These are phyloP conservation scores for Epichloe festucae DNA, from an alignment of 2,329 filamentous ascomycete species.

Conservation along the genomic window DNA sequence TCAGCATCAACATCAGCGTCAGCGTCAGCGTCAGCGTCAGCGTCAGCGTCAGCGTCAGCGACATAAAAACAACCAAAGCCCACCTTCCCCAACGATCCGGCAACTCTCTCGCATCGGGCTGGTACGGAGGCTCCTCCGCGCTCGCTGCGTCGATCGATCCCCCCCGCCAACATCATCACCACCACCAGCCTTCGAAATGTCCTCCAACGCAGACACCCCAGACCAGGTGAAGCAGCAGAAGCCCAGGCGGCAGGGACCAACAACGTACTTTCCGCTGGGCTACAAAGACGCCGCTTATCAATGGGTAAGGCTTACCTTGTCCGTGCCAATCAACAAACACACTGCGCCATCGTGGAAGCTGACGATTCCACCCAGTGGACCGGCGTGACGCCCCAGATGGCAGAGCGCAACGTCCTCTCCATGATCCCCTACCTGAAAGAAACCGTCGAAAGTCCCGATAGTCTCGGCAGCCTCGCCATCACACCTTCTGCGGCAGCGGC, in stretches of 20 bases:
- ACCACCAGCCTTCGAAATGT: slow-evolving; percentile 15
- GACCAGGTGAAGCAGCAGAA: slow-evolving; percentile 15
- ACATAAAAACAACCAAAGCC: no score
- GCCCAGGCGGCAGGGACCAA: slow-evolving; percentile 11
- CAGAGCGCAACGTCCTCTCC: slow-evolving; percentile 79
- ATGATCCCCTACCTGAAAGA: slow-evolving; percentile 74
- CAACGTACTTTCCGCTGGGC: slow-evolving; percentile 63
- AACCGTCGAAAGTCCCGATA: slow-evolving; percentile 49
- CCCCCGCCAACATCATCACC: no score
- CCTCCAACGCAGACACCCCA: slow-evolving; percentile 16
- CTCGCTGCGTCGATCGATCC: no score
- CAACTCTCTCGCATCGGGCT: no score
- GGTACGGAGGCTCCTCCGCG: no score
- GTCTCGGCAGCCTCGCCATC: no score
- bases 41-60: no score
- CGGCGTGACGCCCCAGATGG: slow-evolving; percentile 64
- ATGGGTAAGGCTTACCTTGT: slow-evolving; percentile 49
- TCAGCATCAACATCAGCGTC: no score
- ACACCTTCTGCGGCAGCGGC: no score
- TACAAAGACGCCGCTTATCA: slow-evolving; percentile 87
- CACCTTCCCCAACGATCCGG: no score
- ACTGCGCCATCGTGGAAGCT: not conserved
- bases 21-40: no score
- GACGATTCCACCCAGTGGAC: slow-evolving; percentile 52
- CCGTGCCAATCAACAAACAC: not conserved